Evolutionary conservation across 768 basidiomycete genomes (phyloP), one percentile per base, ranked within the genome.

Genomic region (Phanerodontia chrysosporium): DNA sequence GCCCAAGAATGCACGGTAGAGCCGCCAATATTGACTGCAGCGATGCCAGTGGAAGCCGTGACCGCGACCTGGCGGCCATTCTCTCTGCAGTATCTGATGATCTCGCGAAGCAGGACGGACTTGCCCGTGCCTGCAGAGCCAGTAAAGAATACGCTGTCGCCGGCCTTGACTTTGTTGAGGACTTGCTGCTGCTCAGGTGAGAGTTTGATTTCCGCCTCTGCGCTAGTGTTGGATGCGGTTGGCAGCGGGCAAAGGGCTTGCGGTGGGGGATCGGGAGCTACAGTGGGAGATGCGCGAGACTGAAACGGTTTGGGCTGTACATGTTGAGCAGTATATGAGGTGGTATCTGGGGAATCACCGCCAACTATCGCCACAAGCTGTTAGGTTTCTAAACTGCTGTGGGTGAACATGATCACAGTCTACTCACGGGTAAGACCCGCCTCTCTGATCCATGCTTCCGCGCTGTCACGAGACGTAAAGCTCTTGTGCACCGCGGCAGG

Each of bases 101-200:
- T 89, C 65, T 86, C 85, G 4, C 87, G 79, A 16, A 94, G 75
- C 0, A 92, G 73, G 12, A 92, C 86, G 0, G 91, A 92, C 71
- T 94, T 94, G 24, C 91, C 91, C 0, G 91, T 92, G 84, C 90
- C 90, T 51, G 92, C 92, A 22, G 88, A 86, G 1, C 92, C 92
- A 0, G 91, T 92, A 67, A 93, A 93, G 72, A 94, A 93, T 13
- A 92, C 83, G 65, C 76, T 92, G 62, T 80, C 73, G 8, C 85
- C 83, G 13, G 74, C 73, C 44, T 82, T 78, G 7, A 92, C 88
- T 62, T 67, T 71, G 18, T 74, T 60, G 7, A 87, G 67, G 8
- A 87, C 78, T 3, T 61, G 55, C 42, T 63, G 67, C 67, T 87
- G 85, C 66, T 85, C 82, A 4, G 70, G 67, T 6, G 86, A 86